phyloP scores from a whole-genome alignment of 495 filamentous ascomycete genomes.

The Jackrogersella minutella region DNA sequence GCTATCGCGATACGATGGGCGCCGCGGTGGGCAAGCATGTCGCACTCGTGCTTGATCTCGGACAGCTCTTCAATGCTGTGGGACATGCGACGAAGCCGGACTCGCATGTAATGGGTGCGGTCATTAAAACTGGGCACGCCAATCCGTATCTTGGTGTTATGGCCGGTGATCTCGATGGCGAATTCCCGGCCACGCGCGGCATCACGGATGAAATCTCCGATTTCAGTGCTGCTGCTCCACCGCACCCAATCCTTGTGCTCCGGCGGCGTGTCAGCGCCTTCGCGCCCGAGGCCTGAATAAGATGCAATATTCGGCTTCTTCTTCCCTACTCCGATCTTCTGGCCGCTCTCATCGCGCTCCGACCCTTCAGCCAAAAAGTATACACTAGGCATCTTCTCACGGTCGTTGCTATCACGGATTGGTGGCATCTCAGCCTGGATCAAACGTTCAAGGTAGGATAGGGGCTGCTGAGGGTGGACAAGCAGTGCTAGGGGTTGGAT shows the following conservation, averaged over 20 bases:
- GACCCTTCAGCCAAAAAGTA: conserved; percentile 83
- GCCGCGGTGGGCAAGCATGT: conserved; percentile 73
- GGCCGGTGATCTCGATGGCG: conserved; percentile 80
- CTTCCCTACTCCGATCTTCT: conserved; percentile 37
- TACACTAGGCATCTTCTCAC: conserved; percentile 73
- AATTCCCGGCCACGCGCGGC: conserved; percentile 86
- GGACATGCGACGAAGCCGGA: conserved; percentile 75
- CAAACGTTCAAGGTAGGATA: conserved; percentile 89
- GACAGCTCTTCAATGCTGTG: conserved; percentile 70
- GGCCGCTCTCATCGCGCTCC: conserved; percentile 62
- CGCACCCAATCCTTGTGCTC: conserved; percentile 71
- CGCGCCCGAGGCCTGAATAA: conserved; percentile 67
- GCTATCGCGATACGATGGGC: conserved; percentile 82
- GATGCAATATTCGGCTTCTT: conserved; percentile 58
- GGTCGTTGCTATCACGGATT: conserved; percentile 64
- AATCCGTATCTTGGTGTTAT: conserved; percentile 72
- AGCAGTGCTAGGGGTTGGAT: conserved; percentile 87
- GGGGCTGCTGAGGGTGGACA: conserved; percentile 89
- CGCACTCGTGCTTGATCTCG: conserved; percentile 82
- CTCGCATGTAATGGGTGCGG: conserved; percentile 83
- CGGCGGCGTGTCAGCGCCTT: conserved; percentile 46
- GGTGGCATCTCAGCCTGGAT: conserved; percentile 88
- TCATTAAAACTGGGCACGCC: conserved; percentile 88
- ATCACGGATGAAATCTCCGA: conserved; percentile 95
- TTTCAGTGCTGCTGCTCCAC: conserved; percentile 90